phyloP scores from a whole-genome alignment of 179 eudicot species.

The Camellia oleifera region DNA sequence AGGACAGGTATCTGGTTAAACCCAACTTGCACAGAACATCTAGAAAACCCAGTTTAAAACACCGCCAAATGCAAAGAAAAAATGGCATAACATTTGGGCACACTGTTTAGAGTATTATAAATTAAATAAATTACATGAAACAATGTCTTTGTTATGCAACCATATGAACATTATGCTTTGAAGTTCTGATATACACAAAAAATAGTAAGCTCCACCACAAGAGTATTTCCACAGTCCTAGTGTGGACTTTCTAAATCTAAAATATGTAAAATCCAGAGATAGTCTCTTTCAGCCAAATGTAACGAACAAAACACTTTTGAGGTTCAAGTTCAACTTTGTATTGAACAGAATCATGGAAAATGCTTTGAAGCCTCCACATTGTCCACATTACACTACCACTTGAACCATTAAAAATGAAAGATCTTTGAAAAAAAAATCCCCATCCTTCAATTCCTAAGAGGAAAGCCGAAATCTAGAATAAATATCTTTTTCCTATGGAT shows the following conservation, averaged over 20 bases:
- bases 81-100: background rate
- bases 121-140: no score
- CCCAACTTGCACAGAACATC: no score
- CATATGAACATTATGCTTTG: background rate
- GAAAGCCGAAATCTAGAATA: no score
- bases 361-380: no score
- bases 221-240: background rate
- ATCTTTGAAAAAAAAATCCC: no score
- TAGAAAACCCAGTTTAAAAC: background rate
- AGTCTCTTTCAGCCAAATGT: background rate
- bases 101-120: background rate
- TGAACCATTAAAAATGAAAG: no score
- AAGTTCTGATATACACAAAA: background rate
- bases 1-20: background rate
- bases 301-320: background rate
- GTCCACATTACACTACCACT: no score
- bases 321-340: no score
- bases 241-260: background rate
- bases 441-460: no score
- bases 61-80: background rate
- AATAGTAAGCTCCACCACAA: background rate
- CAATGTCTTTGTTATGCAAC: background rate
- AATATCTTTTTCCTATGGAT: no score
- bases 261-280: background rate
- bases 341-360: no score